Evolutionary conservation across 164 flowering plant genomes (phyloP).

Genomic region (Magnolia changhungtana): DNA sequence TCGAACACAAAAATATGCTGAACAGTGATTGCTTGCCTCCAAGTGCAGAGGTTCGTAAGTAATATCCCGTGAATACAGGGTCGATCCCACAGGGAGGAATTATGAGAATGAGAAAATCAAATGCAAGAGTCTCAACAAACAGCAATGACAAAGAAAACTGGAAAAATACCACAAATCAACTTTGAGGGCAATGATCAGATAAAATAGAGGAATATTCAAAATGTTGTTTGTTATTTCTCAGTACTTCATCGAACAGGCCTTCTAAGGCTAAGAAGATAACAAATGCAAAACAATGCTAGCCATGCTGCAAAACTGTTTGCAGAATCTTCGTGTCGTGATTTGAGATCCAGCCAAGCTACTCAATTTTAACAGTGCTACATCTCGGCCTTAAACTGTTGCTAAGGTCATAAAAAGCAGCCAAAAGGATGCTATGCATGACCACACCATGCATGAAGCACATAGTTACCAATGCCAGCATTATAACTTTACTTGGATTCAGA

Average conservation of each 20-base stretch:
- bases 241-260: not conserved
- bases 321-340: not conserved
- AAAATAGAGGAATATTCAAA: not conserved
- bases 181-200: not conserved
- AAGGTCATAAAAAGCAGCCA: no score
- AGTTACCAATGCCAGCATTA: not conserved
- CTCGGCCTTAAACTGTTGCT: not conserved
- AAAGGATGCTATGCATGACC: no score
- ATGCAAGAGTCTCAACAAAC: no score
- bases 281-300: not conserved
- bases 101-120: no score
- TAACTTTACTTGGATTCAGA: not conserved
- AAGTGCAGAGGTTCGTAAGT: no score
- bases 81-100: no score
- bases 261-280: not conserved
- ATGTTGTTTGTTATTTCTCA: not conserved
- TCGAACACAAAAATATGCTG: not conserved
- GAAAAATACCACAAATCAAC: not conserved
- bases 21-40: no score
- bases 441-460: not conserved
- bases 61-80: no score
- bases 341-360: not conserved
- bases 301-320: not conserved
- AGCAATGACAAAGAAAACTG: not conserved
- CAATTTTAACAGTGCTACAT: not conserved